A percentile compares a stretch with the other conserved stretches of the same genome.
phyloP scores from a whole-genome alignment of 2,329 filamentous ascomycete species.

The Magnaporthales sp. region DNA sequence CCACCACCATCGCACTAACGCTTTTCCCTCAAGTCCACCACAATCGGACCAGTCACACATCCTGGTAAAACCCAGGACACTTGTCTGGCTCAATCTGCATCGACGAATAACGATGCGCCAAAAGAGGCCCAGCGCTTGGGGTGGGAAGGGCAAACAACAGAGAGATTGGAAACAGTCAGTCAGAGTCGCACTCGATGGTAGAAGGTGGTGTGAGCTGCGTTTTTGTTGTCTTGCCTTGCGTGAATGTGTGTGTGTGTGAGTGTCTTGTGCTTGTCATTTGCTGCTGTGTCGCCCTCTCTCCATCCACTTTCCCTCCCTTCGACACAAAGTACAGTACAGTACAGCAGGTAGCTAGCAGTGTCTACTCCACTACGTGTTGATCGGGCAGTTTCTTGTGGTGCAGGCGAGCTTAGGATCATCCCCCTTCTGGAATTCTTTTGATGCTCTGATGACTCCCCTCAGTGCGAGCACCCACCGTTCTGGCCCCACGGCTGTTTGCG shows the following conservation, averaged over 20 bases:
- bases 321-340: too few relatives aligned
- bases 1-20: neutral
- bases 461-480: too few relatives aligned
- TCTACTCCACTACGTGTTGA: neutral
- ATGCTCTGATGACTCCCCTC: slow-evolving; percentile 2
- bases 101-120: neutral
- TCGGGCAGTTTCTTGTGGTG: neutral
- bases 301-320: neutral
- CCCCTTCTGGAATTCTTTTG: slow-evolving; percentile 1
- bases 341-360: neutral
- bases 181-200: neutral
- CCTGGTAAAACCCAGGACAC: neutral
- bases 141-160: neutral
- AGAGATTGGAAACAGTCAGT: neutral
- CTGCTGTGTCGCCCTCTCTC: neutral
- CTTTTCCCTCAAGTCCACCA: neutral
- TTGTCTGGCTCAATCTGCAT: neutral
- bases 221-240: neutral
- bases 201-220: neutral
- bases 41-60: neutral
- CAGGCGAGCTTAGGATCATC: neutral
- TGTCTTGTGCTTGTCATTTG: neutral
- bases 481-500: neutral
- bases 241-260: neutral
- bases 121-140: neutral